Base-by-base conservation (phyloP, 225 moss, liverwort and hornwort species). In the Polytrichum formosum region DNA sequence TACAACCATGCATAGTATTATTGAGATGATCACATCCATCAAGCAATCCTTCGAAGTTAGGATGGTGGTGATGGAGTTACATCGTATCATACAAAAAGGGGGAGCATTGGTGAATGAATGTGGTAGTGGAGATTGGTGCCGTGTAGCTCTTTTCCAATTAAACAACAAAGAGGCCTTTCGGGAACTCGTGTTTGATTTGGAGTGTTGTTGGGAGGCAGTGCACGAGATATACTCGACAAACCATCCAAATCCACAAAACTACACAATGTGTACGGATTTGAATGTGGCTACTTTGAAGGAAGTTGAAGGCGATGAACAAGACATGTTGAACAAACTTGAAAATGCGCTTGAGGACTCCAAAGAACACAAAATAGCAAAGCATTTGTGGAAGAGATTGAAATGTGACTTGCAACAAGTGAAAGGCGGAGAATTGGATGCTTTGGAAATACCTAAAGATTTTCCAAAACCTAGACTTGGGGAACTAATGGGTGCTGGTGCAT, bases 301-400 rank as follows among this genome's bases (percentile, higher is more conserved):
- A 27, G 54, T 68, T 55, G 23, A 54, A 19, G 10, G 4, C 5
- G 67, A 68, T 20, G 10, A 53, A 26, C 20, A 10, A 54, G 21
- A 18, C 20, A 28, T 68, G 18, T 4, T 18, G 26, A 17, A 55
- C 2, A 54, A 25, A 17, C 54, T 68, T 9, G 13, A 37, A 6
- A 2, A 3, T 35, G 7, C 53, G 18, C 7, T 2, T 1, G 28
- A 27, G 16, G 4, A 23, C n/a, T n/a, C 25, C 16, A 20, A 75
- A 16, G 69, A 69, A 58, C 70, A 75, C 26, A 71, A 75, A 31
- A 74, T 85, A 6, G 85, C 73, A 35, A 65, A 76, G 17, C 75
- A 78, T 7, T 68, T 85, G 62, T 71, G 81, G 3, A 62, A 73
- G 73, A 78, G 63, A 56, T 56, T 85, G 22, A 69, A 33, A 33